A percentile compares a stretch with the other conserved stretches of the same genome.
phyloP scores from a whole-genome alignment of 495 filamentous ascomycete genomes.

The Chaetomium fimeti region DNA sequence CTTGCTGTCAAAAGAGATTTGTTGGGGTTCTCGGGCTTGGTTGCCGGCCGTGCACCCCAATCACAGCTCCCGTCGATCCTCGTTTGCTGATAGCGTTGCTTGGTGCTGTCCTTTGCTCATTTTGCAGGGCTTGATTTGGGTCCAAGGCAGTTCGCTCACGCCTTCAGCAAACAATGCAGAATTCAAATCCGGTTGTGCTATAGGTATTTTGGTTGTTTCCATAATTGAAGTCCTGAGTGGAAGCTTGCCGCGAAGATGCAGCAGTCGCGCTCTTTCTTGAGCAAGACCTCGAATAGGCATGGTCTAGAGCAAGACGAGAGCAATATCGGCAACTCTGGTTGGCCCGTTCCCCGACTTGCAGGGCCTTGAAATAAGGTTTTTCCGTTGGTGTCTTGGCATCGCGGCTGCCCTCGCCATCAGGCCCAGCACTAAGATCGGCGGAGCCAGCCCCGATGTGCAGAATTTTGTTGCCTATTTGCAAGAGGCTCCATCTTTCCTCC shows the following conservation, averaged over 20 bases:
- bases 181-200: not conserved
- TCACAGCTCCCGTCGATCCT: not conserved
- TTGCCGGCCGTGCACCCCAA: not conserved
- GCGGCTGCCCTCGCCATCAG: not conserved
- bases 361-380: slow-evolving; percentile 18
- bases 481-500: not conserved
- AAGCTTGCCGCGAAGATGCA: too few relatives aligned
- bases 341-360: not conserved
- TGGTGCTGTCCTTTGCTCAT: not conserved
- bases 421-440: not conserved
- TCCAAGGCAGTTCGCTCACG: not conserved
- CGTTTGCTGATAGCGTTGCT: not conserved
- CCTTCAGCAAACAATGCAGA: not conserved
- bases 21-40: not conserved
- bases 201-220: not conserved
- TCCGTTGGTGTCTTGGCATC: slow-evolving; percentile 15
- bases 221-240: too few relatives aligned
- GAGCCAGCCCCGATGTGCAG: not conserved
- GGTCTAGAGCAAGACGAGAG: not conserved
- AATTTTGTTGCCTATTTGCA: slow-evolving; percentile 19
- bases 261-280: not conserved
- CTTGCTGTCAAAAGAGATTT: not conserved
- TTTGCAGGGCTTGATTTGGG: too few relatives aligned
- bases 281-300: not conserved
- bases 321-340: not conserved